Conservation (phyloP, 2,329 filamentous ascomycete genomes). For the Alternaria dauci region DNA sequence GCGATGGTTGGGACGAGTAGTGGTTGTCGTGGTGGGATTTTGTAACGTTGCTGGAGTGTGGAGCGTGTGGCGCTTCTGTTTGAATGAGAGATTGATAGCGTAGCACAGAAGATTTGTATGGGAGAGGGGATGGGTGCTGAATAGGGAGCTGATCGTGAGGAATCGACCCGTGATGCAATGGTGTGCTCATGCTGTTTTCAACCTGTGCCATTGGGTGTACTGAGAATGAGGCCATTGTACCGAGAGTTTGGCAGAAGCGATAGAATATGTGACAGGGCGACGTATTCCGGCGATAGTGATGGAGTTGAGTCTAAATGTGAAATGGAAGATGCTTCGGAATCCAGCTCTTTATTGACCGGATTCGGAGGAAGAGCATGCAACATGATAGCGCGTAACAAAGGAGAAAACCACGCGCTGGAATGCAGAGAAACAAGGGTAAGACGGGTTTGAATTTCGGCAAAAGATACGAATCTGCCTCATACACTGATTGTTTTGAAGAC, state of each 20-base stretch:
- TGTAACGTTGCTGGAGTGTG: neutral
- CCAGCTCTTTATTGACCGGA: slow-evolving; percentile 23
- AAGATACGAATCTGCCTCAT: slow-evolving; percentile 23
- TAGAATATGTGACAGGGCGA: neutral
- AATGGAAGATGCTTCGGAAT: neutral
- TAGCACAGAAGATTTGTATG: neutral
- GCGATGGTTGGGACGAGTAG: neutral
- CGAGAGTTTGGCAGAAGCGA: neutral
- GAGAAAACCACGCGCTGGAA: slow-evolving; percentile 2
- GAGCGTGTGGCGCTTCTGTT: neutral
- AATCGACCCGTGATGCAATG: no score
- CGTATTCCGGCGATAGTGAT: neutral
- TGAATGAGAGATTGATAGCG: neutral
- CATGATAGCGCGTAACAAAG: slow-evolving; percentile 23
- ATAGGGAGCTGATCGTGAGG: neutral
- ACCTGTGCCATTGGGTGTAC: neutral
- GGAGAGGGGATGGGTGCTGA: neutral
- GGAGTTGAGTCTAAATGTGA: neutral
- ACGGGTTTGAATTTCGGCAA: neutral
- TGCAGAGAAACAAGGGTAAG: neutral
- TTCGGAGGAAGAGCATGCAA: slow-evolving; percentile 4
- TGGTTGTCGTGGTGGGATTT: neutral
- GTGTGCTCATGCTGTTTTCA: neutral
- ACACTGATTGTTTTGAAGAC: slow-evolving; percentile 55
- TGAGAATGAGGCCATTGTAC: neutral